Evolutionary conservation across 176 grass and related monocot genomes (phyloP), one percentile per base, ranked within the genome.

Genomic region (Musa acuminata): DNA sequence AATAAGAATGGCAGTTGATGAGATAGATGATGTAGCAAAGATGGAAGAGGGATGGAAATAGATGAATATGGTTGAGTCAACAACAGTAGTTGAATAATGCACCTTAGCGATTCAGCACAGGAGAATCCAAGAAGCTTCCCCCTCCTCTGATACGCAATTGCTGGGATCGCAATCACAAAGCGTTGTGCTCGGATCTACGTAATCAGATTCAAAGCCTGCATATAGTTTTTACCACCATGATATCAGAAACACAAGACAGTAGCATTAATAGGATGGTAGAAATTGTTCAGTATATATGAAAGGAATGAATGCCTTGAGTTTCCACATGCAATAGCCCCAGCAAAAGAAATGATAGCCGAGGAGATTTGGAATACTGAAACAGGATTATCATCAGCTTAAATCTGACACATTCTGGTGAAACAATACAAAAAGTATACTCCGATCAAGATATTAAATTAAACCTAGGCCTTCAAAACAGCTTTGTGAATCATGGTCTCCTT

Each of bases 401-500:
- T n/a, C 14, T 70, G 8, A 3, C 6, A 51, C 29, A 70, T 49
- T 17, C 8, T 48, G 13, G 35, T 27, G 14, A 1, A 49, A 69
- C 20, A 19, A 64, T 21, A 43, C 35, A 43, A 43, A 43, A 43
- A 11, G 21, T 23, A 64, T 26, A 23, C 8, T 29, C 23, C 20
- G 26, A 14, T 43, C 35, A 43, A 43, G 35, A 43, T 43, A 6
- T 8, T 12, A 43, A 68, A 68, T 24, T 17, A 19, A 50, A n/a
- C 2, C 26, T 70, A 70, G 35, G 90, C 90, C 87, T 94, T 89
- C 29, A 98, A 51, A 27, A 85, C 90, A 0, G 77, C 95, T 84
- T 98, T 98, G 71, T 93, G 95, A 63, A 93, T 87, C 95, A 98
- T 98, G 0, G 86, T 98, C 69, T 98, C 95, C 82, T 98, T 98